Conservation (phyloP, 805 yeast genomes). For the Starmera amethionina region DNA sequence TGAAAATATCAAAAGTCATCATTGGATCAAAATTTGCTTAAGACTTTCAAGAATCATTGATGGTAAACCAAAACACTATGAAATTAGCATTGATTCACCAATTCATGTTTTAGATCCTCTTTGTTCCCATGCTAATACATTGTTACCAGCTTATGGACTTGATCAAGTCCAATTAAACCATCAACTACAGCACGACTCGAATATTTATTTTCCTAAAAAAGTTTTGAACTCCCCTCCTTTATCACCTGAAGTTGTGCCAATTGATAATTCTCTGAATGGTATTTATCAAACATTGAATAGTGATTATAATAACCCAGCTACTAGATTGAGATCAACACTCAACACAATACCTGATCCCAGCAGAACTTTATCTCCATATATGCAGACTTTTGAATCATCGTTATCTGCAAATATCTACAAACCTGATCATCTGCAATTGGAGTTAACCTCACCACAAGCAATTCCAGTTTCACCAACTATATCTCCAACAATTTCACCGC, state of each 20-base stretch:
- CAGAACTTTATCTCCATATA: too few species aligned
- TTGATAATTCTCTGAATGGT: slow-evolving; percentile 23
- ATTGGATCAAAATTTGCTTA: slow-evolving; percentile 89
- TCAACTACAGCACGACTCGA: slow-evolving; percentile 20
- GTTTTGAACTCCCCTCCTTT: slow-evolving; percentile 34
- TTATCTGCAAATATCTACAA: slow-evolving; percentile 41
- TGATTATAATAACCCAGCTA: slow-evolving; percentile 1
- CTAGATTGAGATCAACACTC: not conserved
- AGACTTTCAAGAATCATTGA: slow-evolving; percentile 63
- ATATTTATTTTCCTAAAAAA: slow-evolving; percentile 30
- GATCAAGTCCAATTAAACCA: slow-evolving; percentile 5
- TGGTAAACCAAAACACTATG: slow-evolving; percentile 80
- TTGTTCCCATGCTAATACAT: slow-evolving; percentile 74
- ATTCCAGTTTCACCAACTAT: slow-evolving; percentile 44
- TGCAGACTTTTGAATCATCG: slow-evolving; percentile 17
- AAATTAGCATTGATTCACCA: slow-evolving; percentile 91
- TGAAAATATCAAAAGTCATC: slow-evolving; percentile 76
- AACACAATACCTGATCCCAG: slow-evolving; percentile 8
- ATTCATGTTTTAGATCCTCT: slow-evolving; percentile 68
- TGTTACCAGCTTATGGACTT: slow-evolving; percentile 60
- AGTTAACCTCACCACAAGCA: slow-evolving; percentile 55
- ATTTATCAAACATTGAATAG: slow-evolving; percentile 10
- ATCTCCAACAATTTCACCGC: slow-evolving; percentile 26
- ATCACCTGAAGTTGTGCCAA: slow-evolving; percentile 44
- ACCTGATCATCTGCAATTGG: slow-evolving; percentile 38